phyloP scores from a whole-genome alignment of 176 grass and related monocot species.

The Metroxylon sagu region DNA sequence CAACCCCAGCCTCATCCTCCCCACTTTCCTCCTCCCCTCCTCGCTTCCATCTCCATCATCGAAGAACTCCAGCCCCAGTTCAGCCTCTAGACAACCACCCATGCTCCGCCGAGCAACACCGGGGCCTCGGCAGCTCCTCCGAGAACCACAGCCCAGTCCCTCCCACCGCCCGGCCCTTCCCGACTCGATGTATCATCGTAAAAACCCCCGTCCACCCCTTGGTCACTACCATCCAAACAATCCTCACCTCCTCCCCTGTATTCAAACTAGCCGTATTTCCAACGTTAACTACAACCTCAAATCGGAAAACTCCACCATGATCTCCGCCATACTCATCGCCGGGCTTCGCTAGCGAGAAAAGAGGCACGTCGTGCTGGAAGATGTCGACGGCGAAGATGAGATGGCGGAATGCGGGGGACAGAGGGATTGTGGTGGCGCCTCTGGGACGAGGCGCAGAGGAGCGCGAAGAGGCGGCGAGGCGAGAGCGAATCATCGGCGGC shows the following conservation, averaged over 20 bases:
- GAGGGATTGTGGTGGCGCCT: conserved; percentile 15
- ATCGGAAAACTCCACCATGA: conserved; percentile 34
- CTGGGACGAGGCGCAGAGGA: conserved; percentile 31
- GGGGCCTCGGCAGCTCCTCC: conserved; percentile 34
- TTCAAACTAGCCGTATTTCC: conserved; percentile 12
- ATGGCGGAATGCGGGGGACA: conserved; percentile 32
- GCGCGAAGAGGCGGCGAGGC: conserved; percentile 38
- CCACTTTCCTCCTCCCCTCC: conserved; percentile 21
- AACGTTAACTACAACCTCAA: conserved; percentile 27
- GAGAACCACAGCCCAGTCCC: conserved; percentile 32
- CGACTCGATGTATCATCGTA: conserved; percentile 46
- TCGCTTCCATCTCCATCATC: conserved; percentile 8
- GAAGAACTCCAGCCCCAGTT: conserved; percentile 35
- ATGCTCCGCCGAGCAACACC: conserved; percentile 10
- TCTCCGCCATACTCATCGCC: conserved; percentile 2
- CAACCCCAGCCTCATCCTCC: conserved; percentile 57
- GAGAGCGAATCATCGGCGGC: not conserved
- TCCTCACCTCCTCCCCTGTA: conserved; percentile 17
- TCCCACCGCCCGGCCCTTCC: conserved; percentile 24
- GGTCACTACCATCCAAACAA: conserved; percentile 51
- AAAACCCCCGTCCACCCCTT: conserved; percentile 26
- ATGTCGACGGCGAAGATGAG: conserved; percentile 55
- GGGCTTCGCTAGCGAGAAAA: conserved; percentile 29
- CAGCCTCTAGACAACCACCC: conserved; percentile 29
- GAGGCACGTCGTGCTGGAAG: conserved; percentile 10